Evolutionary conservation across 2,329 filamentous ascomycete genomes (phyloP).

Genomic region (Neopestalotiopsis sp.): DNA sequence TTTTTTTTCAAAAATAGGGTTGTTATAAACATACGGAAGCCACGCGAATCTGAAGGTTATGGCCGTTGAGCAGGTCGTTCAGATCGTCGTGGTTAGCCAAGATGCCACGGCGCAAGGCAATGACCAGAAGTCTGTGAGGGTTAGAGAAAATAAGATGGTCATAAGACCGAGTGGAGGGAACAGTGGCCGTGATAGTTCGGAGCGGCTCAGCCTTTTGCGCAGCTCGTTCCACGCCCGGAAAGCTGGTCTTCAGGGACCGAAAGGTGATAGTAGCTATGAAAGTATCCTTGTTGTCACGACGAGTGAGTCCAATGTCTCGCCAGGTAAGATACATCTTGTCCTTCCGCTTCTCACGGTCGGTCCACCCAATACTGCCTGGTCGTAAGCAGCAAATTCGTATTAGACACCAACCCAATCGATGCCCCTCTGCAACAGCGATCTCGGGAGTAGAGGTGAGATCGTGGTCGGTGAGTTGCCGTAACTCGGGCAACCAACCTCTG

Average conservation of each 20-base stretch:
- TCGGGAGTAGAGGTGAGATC: too few species aligned
- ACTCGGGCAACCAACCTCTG: too few species aligned
- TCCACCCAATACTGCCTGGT: too few species aligned
- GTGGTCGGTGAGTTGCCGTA: too few species aligned
- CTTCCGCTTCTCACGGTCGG: neutral
- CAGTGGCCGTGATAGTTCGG: neutral
- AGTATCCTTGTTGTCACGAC: neutral
- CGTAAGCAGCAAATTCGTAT: too few species aligned
- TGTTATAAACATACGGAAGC: too few species aligned
- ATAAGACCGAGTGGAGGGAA: neutral
- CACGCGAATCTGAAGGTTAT: neutral
- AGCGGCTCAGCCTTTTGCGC: neutral
- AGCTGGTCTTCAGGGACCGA: neutral
- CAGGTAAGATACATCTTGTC: neutral
- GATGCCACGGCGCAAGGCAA: neutral
- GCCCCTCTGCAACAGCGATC: too few species aligned
- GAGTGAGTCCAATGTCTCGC: neutral
- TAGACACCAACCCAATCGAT: too few species aligned
- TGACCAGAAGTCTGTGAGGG: neutral
- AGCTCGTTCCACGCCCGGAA: neutral
- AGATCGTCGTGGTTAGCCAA: neutral
- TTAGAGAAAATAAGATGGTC: neutral
- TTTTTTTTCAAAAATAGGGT: too few species aligned
- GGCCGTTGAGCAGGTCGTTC: neutral
- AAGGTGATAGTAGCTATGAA: neutral